phyloP scores from a whole-genome alignment of 805 yeast species.

The Sugiyamaella boreocaroliniensis region DNA sequence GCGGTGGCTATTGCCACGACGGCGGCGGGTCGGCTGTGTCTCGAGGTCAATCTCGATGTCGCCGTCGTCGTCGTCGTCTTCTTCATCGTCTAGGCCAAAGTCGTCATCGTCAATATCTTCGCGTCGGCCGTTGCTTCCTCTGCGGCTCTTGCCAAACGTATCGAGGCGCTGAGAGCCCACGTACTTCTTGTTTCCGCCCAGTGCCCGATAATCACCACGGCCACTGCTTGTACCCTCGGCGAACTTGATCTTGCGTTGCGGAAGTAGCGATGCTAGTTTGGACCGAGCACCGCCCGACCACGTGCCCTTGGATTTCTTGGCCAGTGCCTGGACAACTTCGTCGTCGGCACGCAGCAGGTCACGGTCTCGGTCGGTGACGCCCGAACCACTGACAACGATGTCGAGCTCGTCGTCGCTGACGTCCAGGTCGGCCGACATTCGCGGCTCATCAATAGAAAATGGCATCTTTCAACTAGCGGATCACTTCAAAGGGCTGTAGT shows the following conservation, averaged over 20 bases:
- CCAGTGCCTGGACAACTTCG: slow-evolving; percentile 14
- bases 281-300: not conserved
- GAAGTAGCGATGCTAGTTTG: slow-evolving; percentile 9
- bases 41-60: slow-evolving; percentile 22
- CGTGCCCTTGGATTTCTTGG: slow-evolving; percentile 4
- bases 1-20: not conserved
- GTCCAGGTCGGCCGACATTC: not conserved
- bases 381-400: slow-evolving; percentile 11
- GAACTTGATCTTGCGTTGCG: slow-evolving; percentile 14
- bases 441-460: slow-evolving; percentile 12
- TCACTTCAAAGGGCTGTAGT: not conserved
- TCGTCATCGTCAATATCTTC: slow-evolving; percentile 1
- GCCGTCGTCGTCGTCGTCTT: not conserved
- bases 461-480: not conserved
- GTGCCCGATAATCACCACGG: slow-evolving; percentile 1
- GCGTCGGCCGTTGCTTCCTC: not conserved
- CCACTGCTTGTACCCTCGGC: slow-evolving; percentile 1
- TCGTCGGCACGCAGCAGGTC: slow-evolving; percentile 18
- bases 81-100: slow-evolving; percentile 8
- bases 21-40: slow-evolving; percentile 16
- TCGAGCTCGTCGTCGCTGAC: slow-evolving; percentile 15
- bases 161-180: slow-evolving; percentile 7
- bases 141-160: slow-evolving; percentile 1
- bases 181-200: not conserved
- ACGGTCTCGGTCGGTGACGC: slow-evolving; percentile 16